phyloP scores from a whole-genome alignment of 2,329 filamentous ascomycete species.

The Triangularia verruculosa region DNA sequence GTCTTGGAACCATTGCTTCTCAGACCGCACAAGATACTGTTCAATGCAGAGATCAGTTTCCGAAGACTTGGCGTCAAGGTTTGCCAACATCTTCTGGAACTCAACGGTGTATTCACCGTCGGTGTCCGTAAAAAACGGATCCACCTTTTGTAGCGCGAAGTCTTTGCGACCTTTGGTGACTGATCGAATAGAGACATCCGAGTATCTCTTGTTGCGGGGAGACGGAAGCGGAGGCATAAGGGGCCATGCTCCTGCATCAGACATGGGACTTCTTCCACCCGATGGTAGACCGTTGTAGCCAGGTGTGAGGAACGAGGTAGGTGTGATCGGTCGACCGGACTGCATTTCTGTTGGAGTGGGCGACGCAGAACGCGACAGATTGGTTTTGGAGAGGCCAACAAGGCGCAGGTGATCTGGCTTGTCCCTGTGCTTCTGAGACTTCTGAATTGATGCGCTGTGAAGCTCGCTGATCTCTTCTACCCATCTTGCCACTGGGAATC shows the following conservation, averaged over 20 bases:
- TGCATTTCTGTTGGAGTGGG: constrained; percentile 16
- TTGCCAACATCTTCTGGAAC: constrained; percentile 55
- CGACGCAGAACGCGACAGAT: constrained; percentile 12
- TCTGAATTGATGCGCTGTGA: constrained; percentile 56
- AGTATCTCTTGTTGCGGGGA: constrained; percentile 35
- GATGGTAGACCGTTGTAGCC: constrained; percentile 1
- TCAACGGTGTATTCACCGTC: constrained; percentile 57
- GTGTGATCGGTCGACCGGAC: constrained; percentile 8
- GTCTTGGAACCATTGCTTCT: constrained; percentile 63
- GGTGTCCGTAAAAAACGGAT: constrained; percentile 63
- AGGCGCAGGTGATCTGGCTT: constrained; percentile 19
- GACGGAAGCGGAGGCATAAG: constrained; percentile 16
- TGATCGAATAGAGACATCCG: constrained; percentile 51
- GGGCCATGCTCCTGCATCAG: constrained; percentile 8
- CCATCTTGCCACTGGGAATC: constrained; percentile 67
- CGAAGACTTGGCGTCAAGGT: constrained; percentile 53
- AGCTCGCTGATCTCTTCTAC: constrained; percentile 61
- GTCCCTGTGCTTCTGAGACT: constrained; percentile 35
- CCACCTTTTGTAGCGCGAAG: constrained; percentile 61
- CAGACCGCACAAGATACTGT: constrained; percentile 59
- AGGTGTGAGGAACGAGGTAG: constrained; percentile 15
- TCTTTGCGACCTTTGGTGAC: constrained; percentile 60
- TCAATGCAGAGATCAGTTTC: constrained; percentile 60
- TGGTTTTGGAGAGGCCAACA: constrained; percentile 6
- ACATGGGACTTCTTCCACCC: constrained; percentile 6